phyloP scores from a whole-genome alignment of 2,329 filamentous ascomycete genomes.

The Huntiella bhutanensis region DNA sequence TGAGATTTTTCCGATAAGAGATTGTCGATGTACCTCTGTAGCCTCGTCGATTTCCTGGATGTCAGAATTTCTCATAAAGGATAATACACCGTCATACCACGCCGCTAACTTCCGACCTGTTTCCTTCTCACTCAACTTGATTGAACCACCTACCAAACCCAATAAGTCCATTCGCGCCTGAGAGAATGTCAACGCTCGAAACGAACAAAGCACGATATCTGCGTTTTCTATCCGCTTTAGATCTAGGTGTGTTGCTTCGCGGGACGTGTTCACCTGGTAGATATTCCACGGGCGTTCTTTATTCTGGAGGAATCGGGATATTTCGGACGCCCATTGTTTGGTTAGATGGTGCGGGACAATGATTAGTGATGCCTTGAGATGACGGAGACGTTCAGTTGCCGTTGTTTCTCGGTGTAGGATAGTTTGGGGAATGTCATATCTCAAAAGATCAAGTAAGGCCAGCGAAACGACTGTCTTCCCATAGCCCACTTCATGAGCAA shows the following conservation, averaged over 20 bases:
- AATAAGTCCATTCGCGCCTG: slow-evolving; percentile 6
- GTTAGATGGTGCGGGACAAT: slow-evolving; percentile 23
- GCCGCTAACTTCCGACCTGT: slow-evolving; percentile 7
- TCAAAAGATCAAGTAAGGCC: slow-evolving; percentile 19
- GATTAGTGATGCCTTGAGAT: slow-evolving; percentile 21
- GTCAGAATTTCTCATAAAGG: background rate
- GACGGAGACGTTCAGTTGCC: slow-evolving; percentile 3
- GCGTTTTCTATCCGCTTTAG: slow-evolving; percentile 16
- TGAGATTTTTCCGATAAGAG: background rate
- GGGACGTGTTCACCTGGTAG: slow-evolving; percentile 14
- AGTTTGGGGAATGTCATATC: slow-evolving; percentile 14
- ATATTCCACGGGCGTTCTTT: slow-evolving; percentile 12
- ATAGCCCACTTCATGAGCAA: slow-evolving; percentile 26
- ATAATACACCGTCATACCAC: slow-evolving; percentile 8
- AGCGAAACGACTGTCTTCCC: slow-evolving; percentile 26
- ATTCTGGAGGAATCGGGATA: slow-evolving; percentile 17
- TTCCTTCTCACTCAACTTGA: slow-evolving; percentile 11
- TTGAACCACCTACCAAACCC: slow-evolving; percentile 9
- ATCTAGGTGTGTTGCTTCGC: slow-evolving; percentile 1
- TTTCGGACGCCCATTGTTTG: slow-evolving; percentile 21
- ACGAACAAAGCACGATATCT: slow-evolving; percentile 20
- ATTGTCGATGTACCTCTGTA: background rate
- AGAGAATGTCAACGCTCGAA: slow-evolving; percentile 14
- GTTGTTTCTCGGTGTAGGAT: slow-evolving; percentile 10
- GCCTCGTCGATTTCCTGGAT: slow-evolving; percentile 1